Evolutionary conservation across 768 basidiomycete genomes (phyloP).

Genomic region (Pleurotus pulmonarius): DNA sequence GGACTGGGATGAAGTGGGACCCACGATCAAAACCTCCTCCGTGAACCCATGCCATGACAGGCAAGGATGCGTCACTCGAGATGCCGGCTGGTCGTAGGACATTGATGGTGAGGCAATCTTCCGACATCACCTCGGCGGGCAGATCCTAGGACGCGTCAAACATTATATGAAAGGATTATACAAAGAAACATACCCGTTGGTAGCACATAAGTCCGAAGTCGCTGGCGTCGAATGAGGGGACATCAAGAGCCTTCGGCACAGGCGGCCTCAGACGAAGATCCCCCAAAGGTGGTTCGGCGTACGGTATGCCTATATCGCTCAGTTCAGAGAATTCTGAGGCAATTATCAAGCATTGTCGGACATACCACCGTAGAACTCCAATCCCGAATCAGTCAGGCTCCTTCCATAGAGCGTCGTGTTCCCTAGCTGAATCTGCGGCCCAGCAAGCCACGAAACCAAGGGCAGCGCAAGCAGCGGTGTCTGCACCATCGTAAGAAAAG

Average conservation of each 20-base stretch:
- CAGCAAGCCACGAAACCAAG: slow-evolving; percentile 3
- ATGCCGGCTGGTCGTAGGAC: slow-evolving; percentile 31
- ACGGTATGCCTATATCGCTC: slow-evolving; percentile 42
- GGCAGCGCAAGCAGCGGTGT: neutral
- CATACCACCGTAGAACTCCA: slow-evolving; percentile 46
- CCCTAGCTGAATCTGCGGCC: slow-evolving; percentile 34
- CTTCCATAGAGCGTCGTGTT: slow-evolving; percentile 33
- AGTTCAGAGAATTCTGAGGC: neutral
- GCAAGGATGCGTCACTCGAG: slow-evolving; percentile 18
- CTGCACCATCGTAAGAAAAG: neutral
- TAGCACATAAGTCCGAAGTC: slow-evolving; percentile 25
- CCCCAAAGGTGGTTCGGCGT: slow-evolving; percentile 51
- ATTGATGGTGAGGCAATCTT: slow-evolving; percentile 45
- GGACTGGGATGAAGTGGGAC: slow-evolving; percentile 14
- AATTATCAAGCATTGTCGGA: neutral
- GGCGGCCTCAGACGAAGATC: slow-evolving; percentile 41
- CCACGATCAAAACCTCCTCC: slow-evolving; percentile 31
- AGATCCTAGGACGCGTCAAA: neutral
- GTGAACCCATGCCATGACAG: slow-evolving; percentile 43
- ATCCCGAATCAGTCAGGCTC: slow-evolving; percentile 22
- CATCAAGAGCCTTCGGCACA: slow-evolving; percentile 24
- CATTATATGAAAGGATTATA: neutral
- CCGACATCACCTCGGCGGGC: slow-evolving; percentile 23
- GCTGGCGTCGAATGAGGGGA: slow-evolving; percentile 22
- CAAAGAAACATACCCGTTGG: slow-evolving; percentile 16